Conservation (phyloP, 768 basidiomycete species). For the Xerocomellus amylosporus region DNA sequence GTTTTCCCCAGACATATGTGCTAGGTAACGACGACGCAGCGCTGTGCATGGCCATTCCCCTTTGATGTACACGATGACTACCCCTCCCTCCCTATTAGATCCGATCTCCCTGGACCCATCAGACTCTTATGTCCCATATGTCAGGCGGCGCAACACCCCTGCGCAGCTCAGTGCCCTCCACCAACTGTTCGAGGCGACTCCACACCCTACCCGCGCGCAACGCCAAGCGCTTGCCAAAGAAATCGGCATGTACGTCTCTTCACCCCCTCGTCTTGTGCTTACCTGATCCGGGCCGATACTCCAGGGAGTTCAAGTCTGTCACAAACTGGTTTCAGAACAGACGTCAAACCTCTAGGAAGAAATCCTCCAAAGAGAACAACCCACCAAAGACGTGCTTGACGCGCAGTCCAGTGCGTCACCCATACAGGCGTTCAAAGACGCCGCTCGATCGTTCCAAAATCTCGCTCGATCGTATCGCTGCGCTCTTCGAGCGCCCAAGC, state of each 20-base stretch:
- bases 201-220: conserved; percentile 43
- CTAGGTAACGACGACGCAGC: background rate
- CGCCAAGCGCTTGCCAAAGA: conserved; percentile 39
- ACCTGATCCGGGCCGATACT: conserved; percentile 6
- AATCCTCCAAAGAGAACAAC: conserved; percentile 27
- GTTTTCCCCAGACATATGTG: conserved; percentile 2
- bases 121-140: conserved; percentile 24
- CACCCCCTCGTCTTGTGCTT: background rate
- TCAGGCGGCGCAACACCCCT: conserved; percentile 31
- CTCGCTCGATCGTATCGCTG: conserved; percentile 32
- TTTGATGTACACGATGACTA: conserved; percentile 9
- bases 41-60: too few relatives aligned
- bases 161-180: conserved; percentile 37
- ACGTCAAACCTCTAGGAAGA: conserved; percentile 48
- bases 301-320: conserved; percentile 64
- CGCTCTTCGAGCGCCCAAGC: conserved; percentile 30
- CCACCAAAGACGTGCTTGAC: conserved; percentile 1
- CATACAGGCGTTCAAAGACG: conserved; percentile 7
- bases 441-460: conserved; percentile 25
- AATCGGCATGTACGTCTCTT: conserved; percentile 35
- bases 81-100: background rate
- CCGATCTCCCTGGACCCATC: background rate
- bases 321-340: conserved; percentile 85
- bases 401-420: conserved; percentile 8
- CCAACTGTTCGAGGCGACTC: conserved; percentile 33